Base-by-base conservation (phyloP, 352 stramenopile species). In the Phytopythium kandeliae region DNA sequence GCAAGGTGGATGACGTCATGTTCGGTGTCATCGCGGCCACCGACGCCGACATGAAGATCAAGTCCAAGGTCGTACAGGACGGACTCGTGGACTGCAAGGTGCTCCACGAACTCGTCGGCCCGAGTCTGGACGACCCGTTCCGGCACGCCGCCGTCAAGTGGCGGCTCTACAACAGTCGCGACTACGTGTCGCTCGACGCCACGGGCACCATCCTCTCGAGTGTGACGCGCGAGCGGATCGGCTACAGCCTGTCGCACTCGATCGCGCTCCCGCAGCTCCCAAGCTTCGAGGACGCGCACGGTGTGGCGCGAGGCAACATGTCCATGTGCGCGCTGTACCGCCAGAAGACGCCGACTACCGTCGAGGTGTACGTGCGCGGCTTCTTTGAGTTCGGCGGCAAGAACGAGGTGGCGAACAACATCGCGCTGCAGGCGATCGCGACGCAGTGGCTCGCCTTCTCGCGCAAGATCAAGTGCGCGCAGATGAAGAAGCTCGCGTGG, bases 401-500 rank as follows among this genome's bases (percentile, higher is more conserved):
- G 16, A 54, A 51, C 12, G 51, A 63, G 4, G 62, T 22, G 25
- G 38, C 48, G 28, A 44, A 51, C 10, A 60, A 60, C 43, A 19
- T 60, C 1, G 37, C 55, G 6, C 44, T 69, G 2, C 61, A 72
- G 26, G 57, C 45, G 11, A 69, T 72, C 30, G 57, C 64, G 1
- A 64, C 44, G 3, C 57, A 60, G 35, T 63, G 60, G 60, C 33
- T 63, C 16, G 67, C 63, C 8, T 63, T 69, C 41, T 72, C 63
- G n/a, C 60, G 56, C 41, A 58, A 54, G 28, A 58, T 69, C 35
- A 49, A 66, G 47, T 72, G 60, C 31, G 60, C 60, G 2, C 60
- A 69, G 16, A 72, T 72, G 60, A 72, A 72, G 49, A 72, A 72
- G 44, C 60, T 72, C 24, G 54, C 31, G 31, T 69, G 63, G 60